These are phyloP conservation scores for Kuraishia molischiana DNA, from an alignment of 805 yeast genomes.

Conservation along the genomic window DNA sequence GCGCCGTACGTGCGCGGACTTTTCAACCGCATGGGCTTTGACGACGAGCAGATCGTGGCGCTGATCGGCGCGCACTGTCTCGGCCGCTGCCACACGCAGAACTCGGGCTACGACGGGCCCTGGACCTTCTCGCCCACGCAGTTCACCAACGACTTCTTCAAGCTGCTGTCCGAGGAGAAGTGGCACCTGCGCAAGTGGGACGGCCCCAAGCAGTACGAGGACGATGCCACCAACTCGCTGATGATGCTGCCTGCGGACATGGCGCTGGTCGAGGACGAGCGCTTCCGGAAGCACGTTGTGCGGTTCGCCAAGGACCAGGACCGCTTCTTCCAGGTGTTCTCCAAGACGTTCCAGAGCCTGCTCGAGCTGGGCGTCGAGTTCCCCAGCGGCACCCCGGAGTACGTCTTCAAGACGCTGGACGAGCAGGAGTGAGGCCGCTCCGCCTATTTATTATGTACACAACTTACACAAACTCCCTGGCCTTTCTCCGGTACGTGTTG, in stretches of 20 bases:
- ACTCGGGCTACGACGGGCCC: conserved; percentile 80
- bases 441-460: background rate
- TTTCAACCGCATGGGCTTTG: conserved; percentile 37
- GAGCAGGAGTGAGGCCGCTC: conserved; percentile 38
- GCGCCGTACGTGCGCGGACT: conserved; percentile 34
- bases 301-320: conserved; percentile 39
- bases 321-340: conserved; percentile 38
- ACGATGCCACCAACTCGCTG: conserved; percentile 40
- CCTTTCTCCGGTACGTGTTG: conserved; percentile 78
- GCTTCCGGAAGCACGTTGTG: conserved; percentile 34
- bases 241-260: conserved; percentile 58
- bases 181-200: conserved; percentile 55
- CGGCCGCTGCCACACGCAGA: conserved; percentile 38
- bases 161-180: conserved; percentile 37
- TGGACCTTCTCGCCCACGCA: conserved; percentile 79
- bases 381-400: conserved; percentile 35
- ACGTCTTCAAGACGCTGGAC: conserved; percentile 55
- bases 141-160: conserved; percentile 69
- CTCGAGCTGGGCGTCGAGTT: conserved; percentile 70
- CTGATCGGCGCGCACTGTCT: conserved; percentile 38
- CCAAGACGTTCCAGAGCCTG: conserved; percentile 33
- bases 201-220: conserved; percentile 56
- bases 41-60: conserved; percentile 35
- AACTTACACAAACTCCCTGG: conserved; percentile 55
- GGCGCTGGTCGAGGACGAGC: conserved; percentile 36